These are phyloP conservation scores for Fusarium hainanense DNA, from an alignment of 2,329 filamentous ascomycete genomes.

Conservation along the genomic window DNA sequence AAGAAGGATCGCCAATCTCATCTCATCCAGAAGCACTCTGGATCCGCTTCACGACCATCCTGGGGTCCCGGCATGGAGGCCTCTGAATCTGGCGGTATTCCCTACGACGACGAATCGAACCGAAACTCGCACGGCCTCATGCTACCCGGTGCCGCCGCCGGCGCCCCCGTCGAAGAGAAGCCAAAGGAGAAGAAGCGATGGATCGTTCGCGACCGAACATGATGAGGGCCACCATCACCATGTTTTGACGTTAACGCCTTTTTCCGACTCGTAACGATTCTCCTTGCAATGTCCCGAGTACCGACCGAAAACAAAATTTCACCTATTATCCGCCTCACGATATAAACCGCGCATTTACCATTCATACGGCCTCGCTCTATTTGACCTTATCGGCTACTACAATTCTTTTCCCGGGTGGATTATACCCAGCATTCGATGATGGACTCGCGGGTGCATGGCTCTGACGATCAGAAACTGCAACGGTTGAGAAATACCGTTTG, in stretches of 20 bases:
- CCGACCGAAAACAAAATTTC: conserved; percentile 10
- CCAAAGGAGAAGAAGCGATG: conserved; percentile 61
- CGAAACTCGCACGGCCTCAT: conserved; percentile 43
- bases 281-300: conserved; percentile 22
- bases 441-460: background rate
- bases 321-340: conserved; percentile 30
- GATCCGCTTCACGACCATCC: conserved; percentile 51
- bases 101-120: conserved; percentile 46
- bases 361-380: conserved; percentile 37
- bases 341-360: conserved; percentile 35
- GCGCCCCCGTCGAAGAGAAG: conserved; percentile 33
- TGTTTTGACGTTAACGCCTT: background rate
- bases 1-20: conserved; percentile 68
- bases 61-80: conserved; percentile 51
- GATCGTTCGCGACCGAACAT: conserved; percentile 58
- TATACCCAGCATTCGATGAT: conserved; percentile 2
- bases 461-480: background rate
- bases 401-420: conserved; percentile 12
- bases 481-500: conserved; percentile 6
- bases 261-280: conserved; percentile 23
- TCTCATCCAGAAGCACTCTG: conserved; percentile 53
- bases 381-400: conserved; percentile 24
- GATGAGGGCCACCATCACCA: conserved; percentile 18
- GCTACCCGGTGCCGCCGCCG: conserved; percentile 33
- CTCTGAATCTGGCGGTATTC: conserved; percentile 41